Evolutionary conservation across 768 basidiomycete species (phyloP).

Genomic region (Lactarius vividus): DNA sequence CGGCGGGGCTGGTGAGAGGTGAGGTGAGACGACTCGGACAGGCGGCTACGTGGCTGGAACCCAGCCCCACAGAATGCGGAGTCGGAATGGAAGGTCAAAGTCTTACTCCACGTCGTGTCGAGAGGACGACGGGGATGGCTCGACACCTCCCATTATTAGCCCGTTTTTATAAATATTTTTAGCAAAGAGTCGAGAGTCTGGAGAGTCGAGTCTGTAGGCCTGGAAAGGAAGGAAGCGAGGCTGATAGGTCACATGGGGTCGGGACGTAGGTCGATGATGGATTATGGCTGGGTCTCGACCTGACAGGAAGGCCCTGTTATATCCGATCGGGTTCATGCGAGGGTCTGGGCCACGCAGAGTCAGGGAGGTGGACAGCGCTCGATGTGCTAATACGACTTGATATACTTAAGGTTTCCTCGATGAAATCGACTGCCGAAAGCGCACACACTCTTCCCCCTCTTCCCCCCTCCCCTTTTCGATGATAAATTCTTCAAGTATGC

Average conservation of each 20-base stretch:
- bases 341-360: slow-evolving; percentile 18
- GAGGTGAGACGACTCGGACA: background rate
- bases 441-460: background rate
- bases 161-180: background rate
- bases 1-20: slow-evolving; percentile 53
- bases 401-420: slow-evolving; percentile 23
- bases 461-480: background rate
- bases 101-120: background rate
- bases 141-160: background rate
- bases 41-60: background rate
- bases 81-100: background rate
- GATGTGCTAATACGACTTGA: slow-evolving; percentile 9
- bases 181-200: background rate
- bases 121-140: background rate
- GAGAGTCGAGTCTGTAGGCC: background rate
- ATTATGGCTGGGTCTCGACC: slow-evolving; percentile 12
- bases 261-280: background rate
- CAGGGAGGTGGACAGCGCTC: background rate
- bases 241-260: slow-evolving; percentile 4
- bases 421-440: slow-evolving; percentile 15
- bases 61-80: background rate
- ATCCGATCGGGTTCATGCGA: slow-evolving; percentile 21
- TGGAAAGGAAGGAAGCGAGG: slow-evolving; percentile 11
- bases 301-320: slow-evolving; percentile 1
- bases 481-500: slow-evolving; percentile 14